Evolutionary conservation across 1,139 yeast species (phyloP), one percentile per base, ranked within the genome.

Genomic region (Geotrichum restrictum): DNA sequence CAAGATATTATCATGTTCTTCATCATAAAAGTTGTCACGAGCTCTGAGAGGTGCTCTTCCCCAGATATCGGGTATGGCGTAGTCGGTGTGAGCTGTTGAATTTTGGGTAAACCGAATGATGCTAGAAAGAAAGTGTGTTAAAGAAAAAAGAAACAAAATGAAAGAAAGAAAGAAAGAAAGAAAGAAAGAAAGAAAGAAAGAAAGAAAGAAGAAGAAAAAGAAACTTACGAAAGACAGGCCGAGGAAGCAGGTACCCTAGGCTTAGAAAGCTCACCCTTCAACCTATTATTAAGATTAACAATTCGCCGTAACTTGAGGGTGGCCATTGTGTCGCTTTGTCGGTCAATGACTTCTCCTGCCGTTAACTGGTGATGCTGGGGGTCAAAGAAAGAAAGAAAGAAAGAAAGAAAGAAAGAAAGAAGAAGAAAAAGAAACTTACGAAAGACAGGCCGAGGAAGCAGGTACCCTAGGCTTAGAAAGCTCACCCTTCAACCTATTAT

Each of bases 211-310:
- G 16, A 33, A 33, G 11, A 14, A 33, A n/a, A 34, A 13, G 6
- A 33, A 14, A 5, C n/a, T 14, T 6, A 24, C 33, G 27, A 41
- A 27, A 27, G 69, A 41, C 86, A 80, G 6, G 88, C 86, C 58
- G 79, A 80, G 16, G 88, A 83, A 3, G 88, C 86, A 37, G 83
- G 80, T 8, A 83, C 79, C 55, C 94, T 70, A 7, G 83, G 83
- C 52, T 80, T 70, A 7, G 74, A 65, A 44, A 86, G 67, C 49
- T 82, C 79, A 36, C 75, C 75, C 57, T 75, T 78, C 42, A 85
- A 69, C 54, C 80, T 77, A 11, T 69, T 66, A 63, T 83, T 84
- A 47, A 84, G 73, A 60, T 83, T 85, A 53, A 77, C 75, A 32
- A 85, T 77, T 57, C 95, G 74, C 62, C 79, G 82, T 48, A 85